Conservation (phyloP, 306 rosid genomes). For the Canavalia ensiformis region DNA sequence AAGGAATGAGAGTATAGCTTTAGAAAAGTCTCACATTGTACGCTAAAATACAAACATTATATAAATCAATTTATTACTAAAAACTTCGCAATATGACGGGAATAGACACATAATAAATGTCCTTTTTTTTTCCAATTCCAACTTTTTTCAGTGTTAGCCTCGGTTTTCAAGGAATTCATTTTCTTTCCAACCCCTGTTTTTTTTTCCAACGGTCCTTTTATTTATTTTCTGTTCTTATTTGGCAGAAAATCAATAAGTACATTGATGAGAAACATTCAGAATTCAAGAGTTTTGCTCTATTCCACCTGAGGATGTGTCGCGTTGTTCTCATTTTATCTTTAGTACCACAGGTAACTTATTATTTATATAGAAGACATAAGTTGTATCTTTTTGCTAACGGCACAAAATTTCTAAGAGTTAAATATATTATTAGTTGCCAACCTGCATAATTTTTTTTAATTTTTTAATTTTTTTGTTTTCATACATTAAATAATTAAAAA, state of each 20-base stretch:
- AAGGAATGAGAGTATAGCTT: no score
- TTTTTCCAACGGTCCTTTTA: background rate
- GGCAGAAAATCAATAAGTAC: constrained; percentile 54
- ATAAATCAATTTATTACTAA: no score
- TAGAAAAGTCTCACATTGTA: no score
- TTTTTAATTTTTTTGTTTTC: no score
- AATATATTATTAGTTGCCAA: no score
- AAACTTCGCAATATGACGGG: no score
- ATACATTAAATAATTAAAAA: no score
- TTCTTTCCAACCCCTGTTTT: background rate
- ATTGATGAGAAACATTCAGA: constrained; percentile 39
- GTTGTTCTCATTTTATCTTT: constrained; percentile 50
- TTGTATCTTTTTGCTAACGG: no score
- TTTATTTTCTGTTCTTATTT: constrained; percentile 8
- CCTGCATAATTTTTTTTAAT: no score
- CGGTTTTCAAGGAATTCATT: background rate
- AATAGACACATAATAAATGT: background rate
- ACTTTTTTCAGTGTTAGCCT: background rate
- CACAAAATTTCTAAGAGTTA: no score
- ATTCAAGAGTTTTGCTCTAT: constrained; percentile 49
- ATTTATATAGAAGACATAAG: no score
- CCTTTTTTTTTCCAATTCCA: background rate
- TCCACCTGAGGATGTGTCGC: constrained; percentile 57
- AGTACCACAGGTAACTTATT: constrained; percentile 60
- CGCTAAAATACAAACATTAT: no score